Conservation (phyloP, 371 early-diverging fungal genomes). For the Circinella umbellata region DNA sequence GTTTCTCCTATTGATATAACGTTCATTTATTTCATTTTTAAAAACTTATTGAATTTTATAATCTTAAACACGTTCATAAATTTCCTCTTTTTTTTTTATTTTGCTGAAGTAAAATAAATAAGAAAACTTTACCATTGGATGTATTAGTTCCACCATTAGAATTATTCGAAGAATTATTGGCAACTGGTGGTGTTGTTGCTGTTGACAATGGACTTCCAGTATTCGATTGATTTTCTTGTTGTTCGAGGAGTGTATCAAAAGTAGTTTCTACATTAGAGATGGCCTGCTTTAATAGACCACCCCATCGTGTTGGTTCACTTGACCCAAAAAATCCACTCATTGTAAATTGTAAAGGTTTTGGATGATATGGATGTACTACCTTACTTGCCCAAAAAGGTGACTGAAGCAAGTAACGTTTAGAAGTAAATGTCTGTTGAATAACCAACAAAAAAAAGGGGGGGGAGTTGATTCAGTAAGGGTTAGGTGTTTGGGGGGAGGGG, state of each 20-base stretch:
- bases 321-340: constrained; percentile 53
- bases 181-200: neutral
- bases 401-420: constrained; percentile 9
- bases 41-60: neutral
- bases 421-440: neutral
- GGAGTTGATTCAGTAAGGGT: neutral
- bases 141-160: neutral
- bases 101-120: neutral
- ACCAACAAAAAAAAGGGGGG: neutral
- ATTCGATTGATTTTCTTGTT: constrained; percentile 18
- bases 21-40: neutral
- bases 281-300: constrained; percentile 76
- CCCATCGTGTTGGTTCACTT: constrained; percentile 54
- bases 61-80: neutral
- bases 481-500: no score
- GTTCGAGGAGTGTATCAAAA: constrained; percentile 80
- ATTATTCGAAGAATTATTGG: no score
- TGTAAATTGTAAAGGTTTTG: neutral
- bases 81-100: neutral
- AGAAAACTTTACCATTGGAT: neutral
- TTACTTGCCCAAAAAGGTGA: constrained; percentile 13
- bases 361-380: constrained; percentile 2
- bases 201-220: neutral
- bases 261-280: constrained; percentile 79
- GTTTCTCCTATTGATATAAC: constrained; percentile 13